Percentiles rank a stretch among this genome's conserved stretches.
These are phyloP conservation scores for Fomitopsis pinicola DNA, from an alignment of 1,284 basidiomycete species.

Conservation along the genomic window DNA sequence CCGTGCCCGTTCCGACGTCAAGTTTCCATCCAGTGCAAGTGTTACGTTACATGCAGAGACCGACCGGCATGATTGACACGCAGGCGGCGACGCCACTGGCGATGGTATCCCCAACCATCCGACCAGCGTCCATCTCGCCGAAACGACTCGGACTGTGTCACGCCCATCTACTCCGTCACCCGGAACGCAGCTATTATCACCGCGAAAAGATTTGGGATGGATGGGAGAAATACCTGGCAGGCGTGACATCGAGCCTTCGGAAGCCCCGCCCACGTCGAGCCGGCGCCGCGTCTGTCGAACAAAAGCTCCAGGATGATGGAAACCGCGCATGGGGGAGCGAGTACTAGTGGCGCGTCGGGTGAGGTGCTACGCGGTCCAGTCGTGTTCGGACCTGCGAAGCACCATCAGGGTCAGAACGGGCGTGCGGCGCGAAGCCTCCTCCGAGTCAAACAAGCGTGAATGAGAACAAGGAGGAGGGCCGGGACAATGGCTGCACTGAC, in stretches of 20 bases:
- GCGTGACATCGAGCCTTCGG: neutral
- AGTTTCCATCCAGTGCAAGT: slow-evolving; percentile 3
- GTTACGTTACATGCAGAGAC: too few relatives aligned
- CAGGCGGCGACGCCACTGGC: neutral
- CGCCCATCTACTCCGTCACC: neutral
- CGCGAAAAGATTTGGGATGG: neutral
- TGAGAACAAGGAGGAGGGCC: neutral
- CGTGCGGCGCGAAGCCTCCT: too few relatives aligned
- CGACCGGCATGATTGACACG: too few relatives aligned
- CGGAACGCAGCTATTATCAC: neutral
- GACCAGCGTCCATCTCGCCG: too few relatives aligned
- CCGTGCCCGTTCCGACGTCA: neutral
- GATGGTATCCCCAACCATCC: neutral
- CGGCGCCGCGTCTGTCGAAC: neutral
- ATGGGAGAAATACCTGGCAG: neutral
- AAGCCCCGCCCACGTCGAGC: neutral
- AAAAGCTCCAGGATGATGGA: neutral
- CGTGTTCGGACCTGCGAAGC: too few relatives aligned
- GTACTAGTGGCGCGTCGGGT: too few relatives aligned
- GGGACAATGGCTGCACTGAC: neutral
- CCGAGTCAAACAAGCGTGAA: neutral
- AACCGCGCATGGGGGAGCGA: neutral
- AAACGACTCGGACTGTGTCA: neutral
- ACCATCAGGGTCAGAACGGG: too few relatives aligned
- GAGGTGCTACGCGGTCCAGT: too few relatives aligned